A percentile compares a stretch with the other conserved stretches of the same genome.
Evolutionary conservation across 1,284 basidiomycete species (phyloP).

Genomic region (Cystobasidiaceae sp.): DNA sequence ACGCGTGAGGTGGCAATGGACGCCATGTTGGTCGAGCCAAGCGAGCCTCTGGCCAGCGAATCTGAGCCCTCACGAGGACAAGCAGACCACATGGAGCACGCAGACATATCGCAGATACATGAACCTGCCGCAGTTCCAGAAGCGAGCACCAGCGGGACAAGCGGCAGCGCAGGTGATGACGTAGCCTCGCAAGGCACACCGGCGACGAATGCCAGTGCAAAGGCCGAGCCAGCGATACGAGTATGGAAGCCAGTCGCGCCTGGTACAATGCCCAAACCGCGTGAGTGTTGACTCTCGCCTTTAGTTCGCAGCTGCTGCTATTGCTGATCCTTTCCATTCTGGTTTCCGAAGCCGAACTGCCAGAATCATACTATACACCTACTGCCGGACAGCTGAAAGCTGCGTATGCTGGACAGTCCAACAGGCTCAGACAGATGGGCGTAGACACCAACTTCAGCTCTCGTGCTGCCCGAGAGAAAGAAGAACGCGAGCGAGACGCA

Average conservation of each 20-base stretch:
- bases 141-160: too few relatives aligned
- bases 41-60: too few relatives aligned
- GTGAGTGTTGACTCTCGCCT: neutral
- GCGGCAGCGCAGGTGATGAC: neutral
- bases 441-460: conserved; percentile 68
- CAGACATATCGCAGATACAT: too few relatives aligned
- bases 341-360: conserved; percentile 48
- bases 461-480: conserved; percentile 62
- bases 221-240: neutral
- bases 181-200: neutral
- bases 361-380: conserved; percentile 68
- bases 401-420: conserved; percentile 59
- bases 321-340: neutral
- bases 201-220: neutral
- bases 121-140: too few relatives aligned
- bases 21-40: too few relatives aligned
- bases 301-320: too few relatives aligned
- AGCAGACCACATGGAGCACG: too few relatives aligned
- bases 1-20: too few relatives aligned
- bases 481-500: conserved; percentile 55
- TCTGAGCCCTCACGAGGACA: too few relatives aligned
- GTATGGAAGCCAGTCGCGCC: conserved; percentile 24
- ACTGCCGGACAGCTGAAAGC: conserved; percentile 65
- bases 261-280: conserved; percentile 3
- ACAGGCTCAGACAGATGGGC: conserved; percentile 58